phyloP scores from a whole-genome alignment of 139 green algal species.

The Chlamydomonas schloesseri region DNA sequence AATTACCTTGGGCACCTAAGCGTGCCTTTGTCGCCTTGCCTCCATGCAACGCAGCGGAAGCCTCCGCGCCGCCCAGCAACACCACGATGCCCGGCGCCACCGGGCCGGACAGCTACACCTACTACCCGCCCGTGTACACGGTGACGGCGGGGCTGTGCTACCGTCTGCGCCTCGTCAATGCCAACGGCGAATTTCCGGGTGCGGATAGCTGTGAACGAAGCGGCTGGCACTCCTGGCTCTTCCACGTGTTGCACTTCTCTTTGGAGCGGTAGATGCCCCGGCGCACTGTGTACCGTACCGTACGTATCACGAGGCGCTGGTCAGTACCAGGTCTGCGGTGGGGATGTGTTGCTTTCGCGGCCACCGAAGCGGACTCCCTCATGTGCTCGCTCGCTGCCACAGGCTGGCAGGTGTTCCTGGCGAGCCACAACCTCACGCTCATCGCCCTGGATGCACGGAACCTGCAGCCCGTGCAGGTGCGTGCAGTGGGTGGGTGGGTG shows the following conservation, averaged over 20 bases:
- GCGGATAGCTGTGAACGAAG: neutral
- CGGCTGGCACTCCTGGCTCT: too few relatives aligned
- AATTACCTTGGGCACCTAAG: too few relatives aligned
- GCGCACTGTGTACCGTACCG: too few relatives aligned
- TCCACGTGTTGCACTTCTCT: too few relatives aligned
- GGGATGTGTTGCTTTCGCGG: too few relatives aligned
- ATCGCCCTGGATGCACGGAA: slow-evolving; percentile 18
- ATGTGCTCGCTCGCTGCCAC: neutral
- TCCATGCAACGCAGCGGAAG: too few relatives aligned
- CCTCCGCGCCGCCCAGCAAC: neutral
- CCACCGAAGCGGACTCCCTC: neutral
- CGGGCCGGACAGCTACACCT: neutral
- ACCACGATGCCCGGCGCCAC: too few relatives aligned
- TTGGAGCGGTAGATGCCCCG: too few relatives aligned
- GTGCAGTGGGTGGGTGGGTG: neutral
- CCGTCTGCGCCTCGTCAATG: slow-evolving; percentile 13
- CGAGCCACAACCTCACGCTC: neutral
- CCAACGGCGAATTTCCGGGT: slow-evolving; percentile 5
- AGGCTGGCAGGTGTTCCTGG: slow-evolving; percentile 14
- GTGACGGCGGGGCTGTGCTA: neutral
- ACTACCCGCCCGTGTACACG: neutral
- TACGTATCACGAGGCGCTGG: too few relatives aligned
- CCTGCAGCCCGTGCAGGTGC: neutral
- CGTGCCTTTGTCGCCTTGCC: too few relatives aligned
- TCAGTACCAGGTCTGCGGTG: too few relatives aligned